Evolutionary conservation across 1,284 basidiomycete genomes (phyloP).

Genomic region (Omphalotus olearius): DNA sequence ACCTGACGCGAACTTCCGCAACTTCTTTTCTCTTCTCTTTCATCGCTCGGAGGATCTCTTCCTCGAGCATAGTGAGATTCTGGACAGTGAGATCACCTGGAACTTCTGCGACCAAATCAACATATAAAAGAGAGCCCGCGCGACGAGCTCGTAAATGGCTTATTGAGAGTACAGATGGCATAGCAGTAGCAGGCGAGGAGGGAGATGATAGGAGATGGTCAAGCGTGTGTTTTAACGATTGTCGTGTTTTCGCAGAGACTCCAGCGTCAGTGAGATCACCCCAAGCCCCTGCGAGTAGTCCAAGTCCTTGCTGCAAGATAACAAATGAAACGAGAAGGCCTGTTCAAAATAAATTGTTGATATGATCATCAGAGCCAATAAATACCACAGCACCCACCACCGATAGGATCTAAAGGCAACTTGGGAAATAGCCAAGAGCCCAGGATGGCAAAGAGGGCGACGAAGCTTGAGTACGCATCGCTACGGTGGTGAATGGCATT

Average conservation of each 20-base stretch:
- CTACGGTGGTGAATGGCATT: slow-evolving; percentile 94
- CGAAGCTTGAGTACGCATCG: slow-evolving; percentile 87
- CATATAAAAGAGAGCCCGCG: slow-evolving; percentile 71
- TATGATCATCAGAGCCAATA: background rate
- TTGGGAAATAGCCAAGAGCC: slow-evolving; percentile 83
- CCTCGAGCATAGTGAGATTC: slow-evolving; percentile 58
- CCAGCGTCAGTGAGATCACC: slow-evolving; percentile 86
- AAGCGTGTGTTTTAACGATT: slow-evolving; percentile 49
- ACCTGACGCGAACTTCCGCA: slow-evolving; percentile 76
- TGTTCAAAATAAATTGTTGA: slow-evolving; percentile 24
- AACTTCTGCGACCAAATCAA: slow-evolving; percentile 73
- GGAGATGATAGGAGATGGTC: slow-evolving; percentile 44
- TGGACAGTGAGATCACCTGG: slow-evolving; percentile 54
- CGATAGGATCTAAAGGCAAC: slow-evolving; percentile 91
- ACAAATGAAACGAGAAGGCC: slow-evolving; percentile 85
- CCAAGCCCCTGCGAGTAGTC: slow-evolving; percentile 69
- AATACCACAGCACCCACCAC: slow-evolving; percentile 50
- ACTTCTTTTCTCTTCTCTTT: slow-evolving; percentile 66
- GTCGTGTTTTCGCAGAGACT: slow-evolving; percentile 56
- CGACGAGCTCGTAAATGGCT: slow-evolving; percentile 71
- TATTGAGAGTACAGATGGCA: slow-evolving; percentile 45
- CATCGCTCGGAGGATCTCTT: slow-evolving; percentile 56
- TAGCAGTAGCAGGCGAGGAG: slow-evolving; percentile 16
- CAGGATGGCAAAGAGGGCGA: slow-evolving; percentile 86
- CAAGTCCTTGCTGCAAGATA: slow-evolving; percentile 83